Evolutionary conservation across 2,329 filamentous ascomycete species (phyloP), one percentile per base, ranked within the genome.

Genomic region (Paraphoma chrysanthemicola): DNA sequence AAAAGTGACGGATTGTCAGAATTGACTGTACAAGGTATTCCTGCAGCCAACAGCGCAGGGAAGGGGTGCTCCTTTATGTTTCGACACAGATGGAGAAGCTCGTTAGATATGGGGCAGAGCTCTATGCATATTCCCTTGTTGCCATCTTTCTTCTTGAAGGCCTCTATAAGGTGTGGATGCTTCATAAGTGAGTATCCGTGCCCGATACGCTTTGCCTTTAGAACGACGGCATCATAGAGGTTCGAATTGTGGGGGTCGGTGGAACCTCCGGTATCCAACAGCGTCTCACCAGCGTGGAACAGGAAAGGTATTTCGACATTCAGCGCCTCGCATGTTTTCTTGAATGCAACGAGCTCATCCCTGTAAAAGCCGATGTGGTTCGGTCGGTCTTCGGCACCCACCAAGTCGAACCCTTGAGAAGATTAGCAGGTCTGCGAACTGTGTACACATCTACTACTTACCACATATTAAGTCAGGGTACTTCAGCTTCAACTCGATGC

Each of bases 1-100:
- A 92, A 92, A 0, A 92, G 78, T 0, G 89, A 89, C 6, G 89
- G 89, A 60, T 93, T 92, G 67, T 93, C 90, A 18, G 88, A 90
- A 67, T 87, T 92, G 41, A 92, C 79, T 0, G 89, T 90, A 76
- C 90, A 93, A 47, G 89, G 88, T 48, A 92, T 84, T 38, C 89
- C 86, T 51, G 89, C 87, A n/a, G 89, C 89, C 52, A 92, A 79
- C 23, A 93, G 78, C 58, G 83, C 80, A 39, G 91, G 90, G 71
- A 89, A 85, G 14, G 87, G 78, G 66, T 92, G 90, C 11, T 89
- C 87, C 38, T 83, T 82, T 54, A 88, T 83, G 44, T 85, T 83
- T 8, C 87, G 83, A 48, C 88, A 90, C 16, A 93, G 81, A 33
- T 90, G 89, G 16, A 92, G 77, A 0, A 92, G 80, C 78, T 93